These are phyloP conservation scores for Yamadazyma siamensis DNA, from an alignment of 1,139 yeast species.

Conservation along the genomic window DNA sequence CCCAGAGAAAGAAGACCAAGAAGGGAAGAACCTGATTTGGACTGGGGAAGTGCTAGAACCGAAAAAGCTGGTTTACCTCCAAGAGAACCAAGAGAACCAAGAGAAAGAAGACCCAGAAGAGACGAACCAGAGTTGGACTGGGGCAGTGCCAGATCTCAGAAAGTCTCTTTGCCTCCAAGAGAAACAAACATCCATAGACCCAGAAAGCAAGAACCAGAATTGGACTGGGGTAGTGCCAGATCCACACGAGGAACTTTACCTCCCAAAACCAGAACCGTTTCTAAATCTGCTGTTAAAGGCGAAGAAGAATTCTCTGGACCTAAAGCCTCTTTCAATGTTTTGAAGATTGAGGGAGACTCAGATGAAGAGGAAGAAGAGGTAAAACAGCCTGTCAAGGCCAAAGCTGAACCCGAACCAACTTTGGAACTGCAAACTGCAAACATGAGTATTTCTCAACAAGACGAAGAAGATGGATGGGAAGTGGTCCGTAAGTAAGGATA, in stretches of 20 bases:
- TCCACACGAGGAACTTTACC: constrained; percentile 31
- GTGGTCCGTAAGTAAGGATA: constrained; percentile 53
- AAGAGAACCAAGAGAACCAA: constrained; percentile 41
- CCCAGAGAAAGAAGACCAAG: constrained; percentile 27
- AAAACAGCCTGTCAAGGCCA: constrained; percentile 18
- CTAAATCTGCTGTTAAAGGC: constrained; percentile 27
- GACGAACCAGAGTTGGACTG: constrained; percentile 57
- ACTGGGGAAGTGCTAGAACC: constrained; percentile 49
- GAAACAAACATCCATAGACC: too few species aligned
- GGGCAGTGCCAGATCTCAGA: constrained; percentile 37
- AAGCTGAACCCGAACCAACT: constrained; percentile 7
- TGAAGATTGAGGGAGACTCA: constrained; percentile 54
- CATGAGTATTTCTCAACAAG: constrained; percentile 33
- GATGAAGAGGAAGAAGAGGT: constrained; percentile 48
- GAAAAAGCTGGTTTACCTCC: constrained; percentile 28
- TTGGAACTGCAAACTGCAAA: constrained; percentile 45
- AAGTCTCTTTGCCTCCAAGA: constrained; percentile 34
- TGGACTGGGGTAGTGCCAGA: constrained; percentile 46
- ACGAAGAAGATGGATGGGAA: constrained; percentile 48
- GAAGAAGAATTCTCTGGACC: constrained; percentile 22
- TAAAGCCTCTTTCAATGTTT: constrained; percentile 62
- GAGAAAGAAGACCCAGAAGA: constrained; percentile 30
- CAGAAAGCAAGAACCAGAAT: constrained; percentile 32
- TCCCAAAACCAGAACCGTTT: constrained; percentile 43
- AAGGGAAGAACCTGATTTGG: constrained; percentile 51